Conservation (phyloP, 208 protist species). For the Herpetomonas samuelpessoai region DNA sequence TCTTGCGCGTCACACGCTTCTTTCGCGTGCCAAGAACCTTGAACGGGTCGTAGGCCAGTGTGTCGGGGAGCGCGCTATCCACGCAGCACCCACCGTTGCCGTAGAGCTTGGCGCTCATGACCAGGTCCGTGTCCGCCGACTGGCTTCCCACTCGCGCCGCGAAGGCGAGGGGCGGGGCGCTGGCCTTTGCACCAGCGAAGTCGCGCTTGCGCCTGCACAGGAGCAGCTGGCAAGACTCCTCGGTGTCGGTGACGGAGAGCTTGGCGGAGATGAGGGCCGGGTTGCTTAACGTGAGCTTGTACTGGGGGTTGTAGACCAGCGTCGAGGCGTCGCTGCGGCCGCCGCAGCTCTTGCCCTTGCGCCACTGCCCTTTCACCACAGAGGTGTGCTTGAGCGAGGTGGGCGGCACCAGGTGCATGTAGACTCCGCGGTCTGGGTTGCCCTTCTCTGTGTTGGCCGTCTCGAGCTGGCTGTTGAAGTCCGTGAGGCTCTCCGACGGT, state of each 20-base stretch:
- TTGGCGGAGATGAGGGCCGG: conserved; percentile 60
- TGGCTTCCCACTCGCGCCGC: conserved; percentile 40
- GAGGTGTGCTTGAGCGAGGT: conserved; percentile 46
- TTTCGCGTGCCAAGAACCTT: conserved; percentile 38
- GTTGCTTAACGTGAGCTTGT: conserved; percentile 49
- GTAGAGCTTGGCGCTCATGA: conserved; percentile 57
- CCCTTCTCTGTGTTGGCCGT: conserved; percentile 17
- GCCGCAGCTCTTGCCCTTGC: conserved; percentile 72
- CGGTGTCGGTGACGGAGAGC: conserved; percentile 28
- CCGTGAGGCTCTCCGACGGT: not conserved
- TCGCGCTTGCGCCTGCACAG: conserved; percentile 20
- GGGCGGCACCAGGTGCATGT: conserved; percentile 74
- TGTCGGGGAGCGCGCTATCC: conserved; percentile 64
- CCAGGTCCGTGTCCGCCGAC: conserved; percentile 33
- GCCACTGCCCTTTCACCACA: conserved; percentile 41
- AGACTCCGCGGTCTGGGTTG: conserved; percentile 44
- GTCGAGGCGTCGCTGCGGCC: conserved; percentile 51
- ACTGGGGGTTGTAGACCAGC: conserved; percentile 79
- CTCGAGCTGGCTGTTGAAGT: conserved; percentile 27
- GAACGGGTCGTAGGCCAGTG: conserved; percentile 49
- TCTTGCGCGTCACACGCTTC: conserved; percentile 32
- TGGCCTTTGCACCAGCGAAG: conserved; percentile 5
- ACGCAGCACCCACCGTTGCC: conserved; percentile 51
- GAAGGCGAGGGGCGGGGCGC: conserved; percentile 24
- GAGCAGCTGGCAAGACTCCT: conserved; percentile 32